Evolutionary conservation across 2,329 filamentous ascomycete genomes (phyloP).

Genomic region (Gaeumannomyces sp.): DNA sequence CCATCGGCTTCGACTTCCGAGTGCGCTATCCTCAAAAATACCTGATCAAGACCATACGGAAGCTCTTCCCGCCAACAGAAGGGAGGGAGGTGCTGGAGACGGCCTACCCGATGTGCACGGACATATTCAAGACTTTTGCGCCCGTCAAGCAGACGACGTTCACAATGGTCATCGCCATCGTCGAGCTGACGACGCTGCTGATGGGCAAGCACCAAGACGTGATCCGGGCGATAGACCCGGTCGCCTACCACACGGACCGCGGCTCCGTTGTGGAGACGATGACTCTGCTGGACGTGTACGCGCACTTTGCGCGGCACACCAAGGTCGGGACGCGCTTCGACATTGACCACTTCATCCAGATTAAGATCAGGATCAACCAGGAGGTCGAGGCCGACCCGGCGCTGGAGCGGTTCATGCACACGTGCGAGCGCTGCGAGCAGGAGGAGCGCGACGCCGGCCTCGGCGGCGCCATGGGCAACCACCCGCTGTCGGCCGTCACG

Average conservation of each 20-base stretch:
- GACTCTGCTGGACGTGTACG: conserved; percentile 86
- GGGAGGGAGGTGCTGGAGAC: conserved; percentile 54
- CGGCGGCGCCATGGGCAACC: conserved; percentile 12
- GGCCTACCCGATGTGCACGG: conserved; percentile 77
- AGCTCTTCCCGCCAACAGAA: conserved; percentile 40
- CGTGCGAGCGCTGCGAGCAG: conserved; percentile 46
- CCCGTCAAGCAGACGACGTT: conserved; percentile 84
- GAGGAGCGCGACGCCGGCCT: conserved; percentile 23
- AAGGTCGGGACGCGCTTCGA: conserved; percentile 67
- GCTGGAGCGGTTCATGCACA: conserved; percentile 57
- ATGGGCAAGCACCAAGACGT: conserved; percentile 47
- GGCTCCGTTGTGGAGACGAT: conserved; percentile 65
- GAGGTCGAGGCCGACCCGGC: conserved; percentile 60
- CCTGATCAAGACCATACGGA: conserved; percentile 70
- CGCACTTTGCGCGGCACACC: conserved; percentile 70
- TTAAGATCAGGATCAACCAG: conserved; percentile 81
- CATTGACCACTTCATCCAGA: conserved; percentile 72
- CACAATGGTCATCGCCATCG: conserved; percentile 75
- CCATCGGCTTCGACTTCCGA: conserved; percentile 88
- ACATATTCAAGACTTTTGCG: conserved; percentile 88
- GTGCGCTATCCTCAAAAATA: conserved; percentile 82
- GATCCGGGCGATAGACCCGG: conserved; percentile 40
- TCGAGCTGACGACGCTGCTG: conserved; percentile 74
- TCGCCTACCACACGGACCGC: conserved; percentile 35
- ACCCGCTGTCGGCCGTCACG: conserved; percentile 23